Conservation (phyloP, 306 rosid species). For the Prosopis cineraria region DNA sequence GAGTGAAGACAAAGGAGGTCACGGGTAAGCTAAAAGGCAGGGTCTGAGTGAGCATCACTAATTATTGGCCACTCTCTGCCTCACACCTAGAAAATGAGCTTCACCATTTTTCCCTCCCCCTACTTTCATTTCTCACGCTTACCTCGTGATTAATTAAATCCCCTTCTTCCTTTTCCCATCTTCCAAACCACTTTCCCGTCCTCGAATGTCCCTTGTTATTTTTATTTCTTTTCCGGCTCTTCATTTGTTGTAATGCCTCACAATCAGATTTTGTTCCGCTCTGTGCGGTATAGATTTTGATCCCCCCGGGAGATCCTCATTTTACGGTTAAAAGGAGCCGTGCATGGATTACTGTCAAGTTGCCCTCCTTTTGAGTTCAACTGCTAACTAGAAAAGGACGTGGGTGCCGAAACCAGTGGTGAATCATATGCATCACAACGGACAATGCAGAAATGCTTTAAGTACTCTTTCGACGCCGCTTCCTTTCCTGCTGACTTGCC, state of each 20-base stretch:
- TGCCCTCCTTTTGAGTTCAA: slow-evolving; percentile 19
- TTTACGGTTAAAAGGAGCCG: neutral
- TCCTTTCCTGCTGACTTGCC: slow-evolving; percentile 7
- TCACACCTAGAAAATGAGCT: slow-evolving; percentile 17
- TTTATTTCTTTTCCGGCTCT: no score
- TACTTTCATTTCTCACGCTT: slow-evolving; percentile 34
- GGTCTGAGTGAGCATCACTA: slow-evolving; percentile 32
- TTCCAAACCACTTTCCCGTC: slow-evolving; percentile 18
- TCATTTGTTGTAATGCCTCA: no score
- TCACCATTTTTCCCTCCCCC: neutral
- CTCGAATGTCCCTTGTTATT: no score
- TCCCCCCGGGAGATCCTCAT: no score
- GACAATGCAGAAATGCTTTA: slow-evolving; percentile 6
- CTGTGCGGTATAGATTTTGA: no score
- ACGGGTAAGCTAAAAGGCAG: slow-evolving; percentile 29
- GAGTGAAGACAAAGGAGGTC: slow-evolving; percentile 29
- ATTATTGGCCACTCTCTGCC: slow-evolving; percentile 14
- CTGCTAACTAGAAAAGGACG: slow-evolving; percentile 28
- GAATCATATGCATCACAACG: neutral
- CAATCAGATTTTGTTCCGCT: no score
- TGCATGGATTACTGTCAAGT: neutral
- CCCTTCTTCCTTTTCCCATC: slow-evolving; percentile 33
- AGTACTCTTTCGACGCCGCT: slow-evolving; percentile 12
- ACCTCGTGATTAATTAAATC: slow-evolving; percentile 37
- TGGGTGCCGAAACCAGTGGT: neutral